Percentiles rank a stretch among this genome's conserved stretches.
These are phyloP conservation scores for Bimuria novae-zelandiae DNA, from an alignment of 2,329 filamentous ascomycete genomes.

Conservation along the genomic window DNA sequence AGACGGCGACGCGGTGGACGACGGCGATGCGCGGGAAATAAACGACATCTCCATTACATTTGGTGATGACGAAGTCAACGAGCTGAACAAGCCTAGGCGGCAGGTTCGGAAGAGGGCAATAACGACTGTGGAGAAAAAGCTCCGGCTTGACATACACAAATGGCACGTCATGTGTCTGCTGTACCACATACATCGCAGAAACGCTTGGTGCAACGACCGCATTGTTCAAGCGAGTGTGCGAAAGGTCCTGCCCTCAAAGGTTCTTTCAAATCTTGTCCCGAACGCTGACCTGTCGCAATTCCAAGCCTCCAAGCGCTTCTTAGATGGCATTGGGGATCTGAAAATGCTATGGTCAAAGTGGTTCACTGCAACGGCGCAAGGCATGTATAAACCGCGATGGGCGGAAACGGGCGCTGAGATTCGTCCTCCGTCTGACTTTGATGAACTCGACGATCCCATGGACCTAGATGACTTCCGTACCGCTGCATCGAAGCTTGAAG, in stretches of 20 bases:
- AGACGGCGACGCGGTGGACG: conserved; percentile 30
- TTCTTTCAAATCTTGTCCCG: conserved; percentile 70
- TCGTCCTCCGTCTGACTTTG: conserved; percentile 53
- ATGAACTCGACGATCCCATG: conserved; percentile 68
- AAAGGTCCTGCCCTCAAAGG: conserved; percentile 67
- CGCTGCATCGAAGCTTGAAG: conserved; percentile 70
- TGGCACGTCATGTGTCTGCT: conserved; percentile 82
- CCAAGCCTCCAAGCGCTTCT: conserved; percentile 73
- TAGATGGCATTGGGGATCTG: conserved; percentile 75
- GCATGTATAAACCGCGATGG: conserved; percentile 64
- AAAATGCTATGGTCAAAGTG: conserved; percentile 69
- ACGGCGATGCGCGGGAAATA: conserved; percentile 39
- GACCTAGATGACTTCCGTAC: conserved; percentile 74
- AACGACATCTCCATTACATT: conserved; percentile 50
- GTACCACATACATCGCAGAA: conserved; percentile 75
- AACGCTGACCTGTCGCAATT: conserved; percentile 71
- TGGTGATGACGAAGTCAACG: conserved; percentile 31
- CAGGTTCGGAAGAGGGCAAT: conserved; percentile 56
- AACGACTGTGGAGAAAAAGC: conserved; percentile 61
- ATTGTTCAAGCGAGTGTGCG: conserved; percentile 62
- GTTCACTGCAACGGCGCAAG: conserved; percentile 69
- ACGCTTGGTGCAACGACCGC: conserved; percentile 84
- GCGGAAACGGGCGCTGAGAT: conserved; percentile 67
- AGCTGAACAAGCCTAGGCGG: conserved; percentile 37
- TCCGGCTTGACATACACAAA: conserved; percentile 80